phyloP scores from a whole-genome alignment of 352 stramenopile genomes.

The Pythium chondricola region DNA sequence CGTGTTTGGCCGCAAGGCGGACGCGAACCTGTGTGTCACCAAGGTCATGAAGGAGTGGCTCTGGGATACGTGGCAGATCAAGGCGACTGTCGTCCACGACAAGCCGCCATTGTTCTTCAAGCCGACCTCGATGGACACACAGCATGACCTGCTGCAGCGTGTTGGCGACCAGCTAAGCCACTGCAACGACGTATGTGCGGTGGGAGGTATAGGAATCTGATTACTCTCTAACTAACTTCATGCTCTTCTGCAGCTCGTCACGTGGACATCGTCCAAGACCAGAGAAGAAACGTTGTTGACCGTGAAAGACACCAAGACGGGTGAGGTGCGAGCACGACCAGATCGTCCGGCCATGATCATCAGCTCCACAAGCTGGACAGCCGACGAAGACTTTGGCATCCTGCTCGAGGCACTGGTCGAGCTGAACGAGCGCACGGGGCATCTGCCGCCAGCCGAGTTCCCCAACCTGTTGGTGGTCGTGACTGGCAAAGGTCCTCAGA shows the following conservation, averaged over 20 bases:
- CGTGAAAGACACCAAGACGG: constrained; percentile 21
- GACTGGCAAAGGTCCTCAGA: constrained; percentile 97
- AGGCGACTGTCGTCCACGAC: constrained; percentile 91
- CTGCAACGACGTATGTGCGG: constrained; percentile 59
- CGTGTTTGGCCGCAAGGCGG: constrained; percentile 87
- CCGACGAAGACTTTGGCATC: constrained; percentile 99
- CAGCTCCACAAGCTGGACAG: constrained; percentile 98
- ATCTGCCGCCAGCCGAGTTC: constrained; percentile 35
- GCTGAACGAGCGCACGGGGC: constrained; percentile 51
- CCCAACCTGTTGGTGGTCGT: constrained; percentile 91
- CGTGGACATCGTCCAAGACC: neutral
- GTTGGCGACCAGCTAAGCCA: constrained; percentile 63
- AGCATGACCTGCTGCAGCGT: constrained; percentile 89
- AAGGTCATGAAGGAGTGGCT: constrained; percentile 94
- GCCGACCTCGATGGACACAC: constrained; percentile 64
- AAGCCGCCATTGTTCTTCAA: constrained; percentile 93
- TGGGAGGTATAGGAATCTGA: neutral
- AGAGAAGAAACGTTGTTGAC: constrained; percentile 63
- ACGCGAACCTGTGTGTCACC: constrained; percentile 97
- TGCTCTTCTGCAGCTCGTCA: constrained; percentile 13
- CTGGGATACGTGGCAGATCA: constrained; percentile 83
- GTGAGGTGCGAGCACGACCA: constrained; percentile 28
- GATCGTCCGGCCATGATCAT: constrained; percentile 72
- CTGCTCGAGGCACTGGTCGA: constrained; percentile 89
- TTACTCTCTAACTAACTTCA: neutral